These are phyloP conservation scores for Arabis alpina DNA, from an alignment of 345 rosid genomes.

Conservation along the genomic window DNA sequence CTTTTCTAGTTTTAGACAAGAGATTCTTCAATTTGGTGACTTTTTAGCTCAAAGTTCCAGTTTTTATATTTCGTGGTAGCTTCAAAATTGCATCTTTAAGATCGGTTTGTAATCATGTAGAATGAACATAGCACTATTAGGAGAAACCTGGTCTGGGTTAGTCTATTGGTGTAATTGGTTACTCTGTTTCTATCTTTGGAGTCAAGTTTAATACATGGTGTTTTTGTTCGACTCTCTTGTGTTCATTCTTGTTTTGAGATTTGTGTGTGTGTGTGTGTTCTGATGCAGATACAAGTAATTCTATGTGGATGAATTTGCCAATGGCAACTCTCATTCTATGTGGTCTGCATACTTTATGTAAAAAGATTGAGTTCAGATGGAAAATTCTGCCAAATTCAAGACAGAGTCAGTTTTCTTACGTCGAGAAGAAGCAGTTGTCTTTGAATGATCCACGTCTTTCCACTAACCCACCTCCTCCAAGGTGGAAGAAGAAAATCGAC, in stretches of 20 bases:
- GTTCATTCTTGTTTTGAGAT: not conserved
- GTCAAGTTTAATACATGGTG: not conserved
- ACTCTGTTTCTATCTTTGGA: slow-evolving; percentile 16
- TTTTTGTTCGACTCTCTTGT: not conserved
- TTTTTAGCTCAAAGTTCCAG: not conserved
- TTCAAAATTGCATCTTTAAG: not conserved
- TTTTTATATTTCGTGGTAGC: slow-evolving; percentile 1
- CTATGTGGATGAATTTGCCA: slow-evolving; percentile 96
- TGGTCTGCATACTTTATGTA: slow-evolving; percentile 54
- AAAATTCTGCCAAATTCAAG: slow-evolving; percentile 45
- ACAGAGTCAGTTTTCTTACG: slow-evolving; percentile 54
- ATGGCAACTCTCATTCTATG: slow-evolving; percentile 66
- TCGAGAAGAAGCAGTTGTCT: slow-evolving; percentile 77
- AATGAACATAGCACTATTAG: too few species aligned
- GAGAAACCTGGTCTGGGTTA: slow-evolving; percentile 5
- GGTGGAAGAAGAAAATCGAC: slow-evolving; percentile 89
- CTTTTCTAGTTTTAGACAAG: not conserved
- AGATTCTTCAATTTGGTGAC: not conserved
- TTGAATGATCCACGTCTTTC: slow-evolving; percentile 76
- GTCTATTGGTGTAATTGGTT: not conserved
- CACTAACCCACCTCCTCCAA: slow-evolving; percentile 53
- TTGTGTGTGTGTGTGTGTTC: not conserved
- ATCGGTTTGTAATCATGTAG: not conserved
- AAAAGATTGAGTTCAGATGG: slow-evolving; percentile 82
- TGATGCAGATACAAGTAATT: slow-evolving; percentile 80